Percentiles rank a stretch among this genome's conserved stretches.
Conservation (phyloP, 176 grass and related monocot genomes). For the Ampelocalamus luodianensis region DNA sequence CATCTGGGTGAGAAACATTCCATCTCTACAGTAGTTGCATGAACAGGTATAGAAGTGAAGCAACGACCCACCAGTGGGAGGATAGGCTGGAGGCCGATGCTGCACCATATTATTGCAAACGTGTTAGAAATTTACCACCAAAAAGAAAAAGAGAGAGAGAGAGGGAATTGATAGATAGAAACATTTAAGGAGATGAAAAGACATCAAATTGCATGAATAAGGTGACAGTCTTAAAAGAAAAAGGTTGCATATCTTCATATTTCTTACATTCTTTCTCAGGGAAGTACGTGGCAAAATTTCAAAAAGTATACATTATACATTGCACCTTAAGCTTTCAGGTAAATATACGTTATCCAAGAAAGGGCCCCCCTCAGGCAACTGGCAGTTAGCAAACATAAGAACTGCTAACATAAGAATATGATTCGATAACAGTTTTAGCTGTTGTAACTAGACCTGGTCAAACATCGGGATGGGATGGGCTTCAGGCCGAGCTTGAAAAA, state of each 20-base stretch:
- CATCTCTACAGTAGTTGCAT: conserved; percentile 37
- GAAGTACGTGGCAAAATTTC: conserved; percentile 3
- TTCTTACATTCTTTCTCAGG: not conserved
- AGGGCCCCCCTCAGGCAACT: not conserved
- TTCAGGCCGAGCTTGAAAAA: too few relatives aligned
- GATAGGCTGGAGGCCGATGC: conserved; percentile 14
- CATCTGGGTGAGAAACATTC: conserved; percentile 25
- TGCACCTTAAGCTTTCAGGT: not conserved
- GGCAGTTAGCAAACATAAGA: not conserved
- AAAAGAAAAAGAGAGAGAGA: not conserved
- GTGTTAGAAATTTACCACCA: conserved; percentile 18
- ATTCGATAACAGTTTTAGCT: not conserved
- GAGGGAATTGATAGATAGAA: not conserved
- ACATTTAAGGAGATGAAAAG: not conserved
- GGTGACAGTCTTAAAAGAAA: not conserved
- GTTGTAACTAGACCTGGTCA: not conserved
- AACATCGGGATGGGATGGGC: too few relatives aligned
- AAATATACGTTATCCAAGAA: not conserved
- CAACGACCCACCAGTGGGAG: conserved; percentile 26
- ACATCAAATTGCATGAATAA: not conserved
- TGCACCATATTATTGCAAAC: conserved; percentile 37
- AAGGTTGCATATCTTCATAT: not conserved
- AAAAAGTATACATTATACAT: not conserved
- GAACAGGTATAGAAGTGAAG: conserved; percentile 34
- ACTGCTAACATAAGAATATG: not conserved